phyloP scores from a whole-genome alignment of 169 alveolate species.

The Cyclospora cayetanensis region DNA sequence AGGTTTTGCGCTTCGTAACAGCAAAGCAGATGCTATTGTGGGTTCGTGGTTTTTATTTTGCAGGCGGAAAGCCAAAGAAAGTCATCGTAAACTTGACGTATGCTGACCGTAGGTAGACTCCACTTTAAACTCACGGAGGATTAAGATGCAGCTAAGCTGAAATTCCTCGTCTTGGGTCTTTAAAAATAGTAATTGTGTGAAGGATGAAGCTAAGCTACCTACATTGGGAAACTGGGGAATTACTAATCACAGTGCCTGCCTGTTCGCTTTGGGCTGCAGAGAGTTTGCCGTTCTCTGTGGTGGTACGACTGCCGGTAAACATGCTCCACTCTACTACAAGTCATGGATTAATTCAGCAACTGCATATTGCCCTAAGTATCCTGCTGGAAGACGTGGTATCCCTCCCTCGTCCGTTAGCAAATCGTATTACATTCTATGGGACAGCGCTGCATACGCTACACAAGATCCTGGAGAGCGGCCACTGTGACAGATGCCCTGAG shows the following conservation, averaged over 20 bases:
- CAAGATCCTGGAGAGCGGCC: constrained; percentile 55
- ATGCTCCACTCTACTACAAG: constrained; percentile 49
- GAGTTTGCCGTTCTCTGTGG: constrained; percentile 10
- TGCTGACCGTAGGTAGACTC: constrained; percentile 49
- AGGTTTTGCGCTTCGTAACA: no score
- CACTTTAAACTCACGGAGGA: no score
- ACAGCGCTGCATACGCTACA: constrained; percentile 39
- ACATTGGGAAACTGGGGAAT: no score
- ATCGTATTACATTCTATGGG: constrained; percentile 38
- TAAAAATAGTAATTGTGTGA: no score
- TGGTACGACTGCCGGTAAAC: constrained; percentile 28
- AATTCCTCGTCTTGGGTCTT: no score
- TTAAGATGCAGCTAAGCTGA: no score
- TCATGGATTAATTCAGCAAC: constrained; percentile 12
- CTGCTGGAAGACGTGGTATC: constrained; percentile 43
- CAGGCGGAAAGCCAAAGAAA: constrained; percentile 42
- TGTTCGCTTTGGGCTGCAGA: no score
- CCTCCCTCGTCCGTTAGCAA: constrained; percentile 21
- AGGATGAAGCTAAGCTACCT: no score
- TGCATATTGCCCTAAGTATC: neutral
- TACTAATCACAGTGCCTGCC: no score
- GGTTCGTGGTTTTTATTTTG: no score
- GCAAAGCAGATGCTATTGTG: no score
- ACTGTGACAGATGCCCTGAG: constrained; percentile 31
- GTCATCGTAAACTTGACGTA: constrained; percentile 44